phyloP scores from a whole-genome alignment of 345 rosid genomes.

The Gynandropsis gynandra region DNA sequence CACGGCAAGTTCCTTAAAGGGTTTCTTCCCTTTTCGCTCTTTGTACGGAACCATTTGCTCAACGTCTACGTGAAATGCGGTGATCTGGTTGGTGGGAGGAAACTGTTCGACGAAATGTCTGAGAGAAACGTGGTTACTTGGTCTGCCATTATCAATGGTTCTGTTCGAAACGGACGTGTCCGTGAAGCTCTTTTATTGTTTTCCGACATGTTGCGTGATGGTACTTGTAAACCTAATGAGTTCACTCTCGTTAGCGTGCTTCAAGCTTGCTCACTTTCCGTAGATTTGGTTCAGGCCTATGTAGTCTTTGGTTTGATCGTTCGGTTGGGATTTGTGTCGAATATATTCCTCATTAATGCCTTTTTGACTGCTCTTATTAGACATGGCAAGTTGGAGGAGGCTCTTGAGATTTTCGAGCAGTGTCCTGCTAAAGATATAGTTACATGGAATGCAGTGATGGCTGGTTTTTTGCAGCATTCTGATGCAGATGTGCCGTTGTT shows the following conservation, averaged over 20 bases:
- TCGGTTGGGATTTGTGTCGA: constrained; percentile 34
- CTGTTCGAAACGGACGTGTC: constrained; percentile 29
- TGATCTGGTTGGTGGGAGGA: constrained; percentile 18
- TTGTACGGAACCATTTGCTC: constrained; percentile 36
- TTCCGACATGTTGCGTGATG: constrained; percentile 31
- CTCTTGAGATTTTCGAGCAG: constrained; percentile 32
- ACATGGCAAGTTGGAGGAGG: constrained; percentile 34
- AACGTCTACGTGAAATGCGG: constrained; percentile 36
- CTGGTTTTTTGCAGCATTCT: too few relatives aligned
- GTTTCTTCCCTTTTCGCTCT: constrained; percentile 25
- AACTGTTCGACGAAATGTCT: constrained; percentile 49
- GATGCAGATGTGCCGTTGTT: too few relatives aligned
- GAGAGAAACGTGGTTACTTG: constrained; percentile 42
- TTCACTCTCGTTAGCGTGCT: constrained; percentile 45
- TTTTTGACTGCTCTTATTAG: constrained; percentile 43
- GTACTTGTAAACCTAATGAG: constrained; percentile 31
- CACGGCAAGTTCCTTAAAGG: constrained; percentile 36
- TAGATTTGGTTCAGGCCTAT: constrained; percentile 19
- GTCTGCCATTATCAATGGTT: constrained; percentile 40
- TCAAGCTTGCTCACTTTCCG: constrained; percentile 37
- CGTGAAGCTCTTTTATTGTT: constrained; percentile 33
- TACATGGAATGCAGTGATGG: too few relatives aligned
- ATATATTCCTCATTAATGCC: constrained; percentile 40
- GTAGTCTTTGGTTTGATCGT: constrained; percentile 33
- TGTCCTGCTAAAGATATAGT: too few relatives aligned